A percentile compares a stretch with the other conserved stretches of the same genome.
Conservation (phyloP, 2,329 filamentous ascomycete species). For the Fusarium sambucinum region DNA sequence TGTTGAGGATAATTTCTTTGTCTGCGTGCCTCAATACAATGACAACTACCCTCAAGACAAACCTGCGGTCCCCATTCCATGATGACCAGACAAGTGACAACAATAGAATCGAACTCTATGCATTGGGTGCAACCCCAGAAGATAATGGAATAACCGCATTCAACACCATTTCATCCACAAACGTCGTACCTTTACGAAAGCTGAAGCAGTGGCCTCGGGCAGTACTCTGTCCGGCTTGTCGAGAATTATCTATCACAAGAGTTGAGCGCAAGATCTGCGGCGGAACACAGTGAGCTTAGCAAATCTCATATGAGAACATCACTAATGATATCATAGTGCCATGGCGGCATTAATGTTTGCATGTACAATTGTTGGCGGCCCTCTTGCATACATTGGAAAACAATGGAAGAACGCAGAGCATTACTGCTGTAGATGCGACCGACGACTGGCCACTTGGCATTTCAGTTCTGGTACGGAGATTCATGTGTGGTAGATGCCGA, state of each 20-base stretch:
- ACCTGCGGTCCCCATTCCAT: background rate
- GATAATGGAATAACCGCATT: constrained; percentile 28
- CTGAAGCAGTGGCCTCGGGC: constrained; percentile 42
- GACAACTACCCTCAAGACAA: constrained; percentile 11
- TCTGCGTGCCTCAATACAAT: constrained; percentile 7
- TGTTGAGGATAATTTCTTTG: too few species aligned
- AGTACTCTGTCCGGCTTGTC: constrained; percentile 40
- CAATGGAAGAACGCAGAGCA: constrained; percentile 45
- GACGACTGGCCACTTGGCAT: constrained; percentile 40
- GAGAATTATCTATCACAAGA: constrained; percentile 39
- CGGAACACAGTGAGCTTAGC: constrained; percentile 40
- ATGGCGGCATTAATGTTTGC: constrained; percentile 41
- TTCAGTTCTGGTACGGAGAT: constrained; percentile 43
- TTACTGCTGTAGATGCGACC: constrained; percentile 45
- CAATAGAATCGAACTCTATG: constrained; percentile 28
- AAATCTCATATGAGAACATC: background rate
- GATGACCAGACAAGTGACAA: background rate
- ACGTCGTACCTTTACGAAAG: constrained; percentile 36
- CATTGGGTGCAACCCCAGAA: background rate
- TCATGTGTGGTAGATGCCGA: constrained; percentile 33
- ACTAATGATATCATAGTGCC: constrained; percentile 13
- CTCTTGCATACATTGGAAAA: constrained; percentile 31
- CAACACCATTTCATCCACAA: constrained; percentile 35
- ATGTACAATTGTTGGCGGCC: constrained; percentile 36
- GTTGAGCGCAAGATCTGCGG: constrained; percentile 40